Evolutionary conservation across 2,329 filamentous ascomycete genomes (phyloP), one percentile per base, ranked within the genome.

Genomic region (Ophiostoma sp.): DNA sequence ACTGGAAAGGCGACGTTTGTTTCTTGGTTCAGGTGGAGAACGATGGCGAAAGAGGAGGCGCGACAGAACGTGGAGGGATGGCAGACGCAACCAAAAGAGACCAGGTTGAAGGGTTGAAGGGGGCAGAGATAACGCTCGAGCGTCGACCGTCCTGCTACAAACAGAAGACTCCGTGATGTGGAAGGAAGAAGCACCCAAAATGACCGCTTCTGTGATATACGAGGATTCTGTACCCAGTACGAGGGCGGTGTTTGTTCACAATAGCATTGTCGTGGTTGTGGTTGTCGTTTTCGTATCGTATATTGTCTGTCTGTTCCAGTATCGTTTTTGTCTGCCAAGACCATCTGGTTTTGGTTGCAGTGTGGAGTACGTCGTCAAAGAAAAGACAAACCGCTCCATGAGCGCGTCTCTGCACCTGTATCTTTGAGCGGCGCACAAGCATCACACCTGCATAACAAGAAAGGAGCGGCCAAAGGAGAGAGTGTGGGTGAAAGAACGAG

Each of bases 371-470:
- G n/a, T n/a, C n/a, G n/a, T n/a, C n/a, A 69, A 69, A n/a, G 15
- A 0, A 48, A 55, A 69, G 28, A 22, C 28, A 45, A 12, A 25
- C 17, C 36, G 33, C 25, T 64, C n/a, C 25, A 17, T 71, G 52
- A 45, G 33, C 19, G 25, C 33, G 4, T 12, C 68, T 70, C 48
- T 70, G 28, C 33, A 28, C 22, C 8, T 31, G 68, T 57, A 28
- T 61, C 52, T 61, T 36, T 59, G 39, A 22, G 52, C 52, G 52
- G 64, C 64, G 64, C 71, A 69, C 71, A 72, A 55, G 71, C 71
- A 73, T 28, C 9, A 63, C 64, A 64, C 39, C 55, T 73, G 72
- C 66, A 73, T 70, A 8, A 8, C 9, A n/a, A 25, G 33, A 22
- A 36, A 55, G 42, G 45, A 9, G 66, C 31, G 50, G 31, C 22